Percentiles rank a stretch among this genome's conserved stretches.
Conservation (phyloP, 495 filamentous ascomycete species). For the Cercophora newfieldiana region DNA sequence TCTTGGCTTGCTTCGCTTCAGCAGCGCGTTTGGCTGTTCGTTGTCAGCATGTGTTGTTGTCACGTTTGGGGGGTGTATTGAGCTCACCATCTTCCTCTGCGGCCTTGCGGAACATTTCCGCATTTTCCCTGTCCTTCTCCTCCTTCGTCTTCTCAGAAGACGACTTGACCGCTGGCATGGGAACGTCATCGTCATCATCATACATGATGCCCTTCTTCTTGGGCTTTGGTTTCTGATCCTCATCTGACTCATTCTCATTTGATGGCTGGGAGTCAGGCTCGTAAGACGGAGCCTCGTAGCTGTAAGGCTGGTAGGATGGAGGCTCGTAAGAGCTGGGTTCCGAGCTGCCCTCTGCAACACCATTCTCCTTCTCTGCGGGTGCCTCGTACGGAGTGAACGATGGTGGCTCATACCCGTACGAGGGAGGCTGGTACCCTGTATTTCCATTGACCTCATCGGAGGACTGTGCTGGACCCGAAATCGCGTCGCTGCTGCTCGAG, state of each 20-base stretch:
- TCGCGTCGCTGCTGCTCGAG: slow-evolving; percentile 23
- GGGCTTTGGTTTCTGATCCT: slow-evolving; percentile 50
- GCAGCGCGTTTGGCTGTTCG: slow-evolving; percentile 44
- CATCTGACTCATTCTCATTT: slow-evolving; percentile 34
- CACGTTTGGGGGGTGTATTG: neutral
- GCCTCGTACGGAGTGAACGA: slow-evolving; percentile 35
- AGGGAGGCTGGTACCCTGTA: slow-evolving; percentile 41
- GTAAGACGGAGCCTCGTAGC: slow-evolving; percentile 57
- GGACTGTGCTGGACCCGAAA: neutral
- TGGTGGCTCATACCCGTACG: slow-evolving; percentile 46
- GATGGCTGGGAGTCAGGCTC: slow-evolving; percentile 51
- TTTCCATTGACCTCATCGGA: slow-evolving; percentile 6
- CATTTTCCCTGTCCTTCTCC: slow-evolving; percentile 61
- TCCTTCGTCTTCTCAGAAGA: slow-evolving; percentile 49
- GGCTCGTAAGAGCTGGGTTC: slow-evolving; percentile 47
- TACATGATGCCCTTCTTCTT: slow-evolving; percentile 83
- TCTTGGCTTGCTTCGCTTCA: slow-evolving; percentile 54
- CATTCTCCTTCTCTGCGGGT: slow-evolving; percentile 34
- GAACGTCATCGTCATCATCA: slow-evolving; percentile 65
- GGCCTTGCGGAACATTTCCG: slow-evolving; percentile 77
- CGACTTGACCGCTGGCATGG: slow-evolving; percentile 21
- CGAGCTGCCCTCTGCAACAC: slow-evolving; percentile 16
- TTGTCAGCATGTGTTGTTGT: slow-evolving; percentile 22
- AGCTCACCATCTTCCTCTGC: slow-evolving; percentile 80
- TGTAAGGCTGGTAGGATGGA: slow-evolving; percentile 50